Evolutionary conservation across 495 filamentous ascomycete species (phyloP), one percentile per base, ranked within the genome.

Genomic region (Penicillium lividum): DNA sequence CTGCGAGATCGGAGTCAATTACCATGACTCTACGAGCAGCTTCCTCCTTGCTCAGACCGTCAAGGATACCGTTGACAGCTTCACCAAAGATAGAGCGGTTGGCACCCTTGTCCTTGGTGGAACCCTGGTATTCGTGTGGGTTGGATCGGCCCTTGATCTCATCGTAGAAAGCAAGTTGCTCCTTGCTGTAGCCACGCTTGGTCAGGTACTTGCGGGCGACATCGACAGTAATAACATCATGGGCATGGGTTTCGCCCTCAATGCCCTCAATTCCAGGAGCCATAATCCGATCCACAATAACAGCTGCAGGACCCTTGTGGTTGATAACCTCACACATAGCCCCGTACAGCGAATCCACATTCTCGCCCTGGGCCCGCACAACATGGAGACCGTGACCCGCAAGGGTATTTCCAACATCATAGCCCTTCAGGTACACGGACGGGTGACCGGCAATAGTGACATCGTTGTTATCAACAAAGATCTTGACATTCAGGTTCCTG

Each of bases 391-490:
- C 73, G 53, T 76, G 73, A 28, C 73, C 73, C 5, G 62, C 27
- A 0, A 76, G 67, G 7, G 70, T 76, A 0, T 60, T 60, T 13
- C 36, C 64, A 25, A 76, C 44, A 22, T 74, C 68, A 18, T 72
- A 76, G 16, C 73, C 73, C 50, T 69, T 66, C 31, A 73, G 65
- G 27, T 76, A 76, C 36, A 70, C 29, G 0, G 73, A 76, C 1
- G 73, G 73, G 29, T 76, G 71, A 8, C 73, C 73, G 4, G 73
- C 71, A 46, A 76, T 76, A 3, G 73, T 76, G 36, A 76, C 73
- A 52, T 76, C 73, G 53, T 76, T 76, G 67, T 76, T 76, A 52
- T 76, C 73, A 44, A 76, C 61, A 54, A 76, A 76, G 8, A 76
- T 49, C 68, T 76, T 76, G 22, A 76, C 71, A 18, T 74, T 74